Percentiles rank a stretch among this genome's conserved stretches.
Evolutionary conservation across 768 basidiomycete genomes (phyloP).

Genomic region (Rubroboletus pulcherrimus): DNA sequence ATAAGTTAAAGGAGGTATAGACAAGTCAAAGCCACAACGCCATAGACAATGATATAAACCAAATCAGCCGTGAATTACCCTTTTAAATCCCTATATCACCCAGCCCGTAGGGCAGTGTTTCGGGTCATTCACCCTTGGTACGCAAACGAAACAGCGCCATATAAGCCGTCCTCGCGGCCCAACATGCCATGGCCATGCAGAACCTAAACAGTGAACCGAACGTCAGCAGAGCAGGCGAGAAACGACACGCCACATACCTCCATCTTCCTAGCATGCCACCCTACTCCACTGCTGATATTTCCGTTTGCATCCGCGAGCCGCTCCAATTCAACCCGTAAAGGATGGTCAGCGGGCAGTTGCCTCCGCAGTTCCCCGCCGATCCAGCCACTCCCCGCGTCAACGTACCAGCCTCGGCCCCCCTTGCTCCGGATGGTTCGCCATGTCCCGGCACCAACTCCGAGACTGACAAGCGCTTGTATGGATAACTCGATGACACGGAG

Average conservation of each 20-base stretch:
- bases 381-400: constrained; percentile 87
- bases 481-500: constrained; percentile 88
- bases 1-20: neutral
- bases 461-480: constrained; percentile 59
- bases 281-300: constrained; percentile 85
- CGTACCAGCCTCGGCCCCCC: constrained; percentile 93
- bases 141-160: constrained; percentile 91
- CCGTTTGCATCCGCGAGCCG: constrained; percentile 77
- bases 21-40: neutral
- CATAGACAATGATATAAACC: neutral
- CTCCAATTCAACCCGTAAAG: constrained; percentile 67
- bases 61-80: neutral
- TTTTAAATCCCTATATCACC: neutral
- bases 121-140: constrained; percentile 65
- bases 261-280: constrained; percentile 97
- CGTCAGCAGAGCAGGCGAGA: neutral
- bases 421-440: constrained; percentile 93
- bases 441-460: constrained; percentile 75
- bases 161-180: constrained; percentile 89
- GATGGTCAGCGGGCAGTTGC: constrained; percentile 57
- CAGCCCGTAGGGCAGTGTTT: neutral
- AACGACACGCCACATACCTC: constrained; percentile 58
- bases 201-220: constrained; percentile 42
- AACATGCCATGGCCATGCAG: constrained; percentile 88
- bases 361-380: constrained; percentile 50